Percentiles rank a stretch among this genome's conserved stretches.
phyloP scores from a whole-genome alignment of 2,329 filamentous ascomycete genomes.

The Paraphoma chrysanthemicola region DNA sequence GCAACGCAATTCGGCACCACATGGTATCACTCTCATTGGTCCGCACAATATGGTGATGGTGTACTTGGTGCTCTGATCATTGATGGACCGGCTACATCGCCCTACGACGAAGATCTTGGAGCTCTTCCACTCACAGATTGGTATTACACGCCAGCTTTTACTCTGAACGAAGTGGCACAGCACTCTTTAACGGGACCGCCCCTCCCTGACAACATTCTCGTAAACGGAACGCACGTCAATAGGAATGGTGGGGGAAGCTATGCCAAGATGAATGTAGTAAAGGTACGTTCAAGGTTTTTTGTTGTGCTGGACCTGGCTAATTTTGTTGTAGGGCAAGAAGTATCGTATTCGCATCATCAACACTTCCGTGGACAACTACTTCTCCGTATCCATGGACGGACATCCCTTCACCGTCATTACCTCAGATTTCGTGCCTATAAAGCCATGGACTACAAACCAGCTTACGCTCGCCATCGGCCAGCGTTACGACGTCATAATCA shows the following conservation, averaged over 20 bases:
- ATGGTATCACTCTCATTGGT: slow-evolving; percentile 55
- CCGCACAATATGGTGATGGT: slow-evolving; percentile 53
- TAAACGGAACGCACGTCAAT: slow-evolving; percentile 64
- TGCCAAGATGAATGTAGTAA: slow-evolving; percentile 45
- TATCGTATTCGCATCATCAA: slow-evolving; percentile 69
- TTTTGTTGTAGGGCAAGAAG: slow-evolving; percentile 50
- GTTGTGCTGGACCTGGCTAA: slow-evolving; percentile 4
- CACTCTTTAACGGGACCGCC: slow-evolving; percentile 45
- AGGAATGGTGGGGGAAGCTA: slow-evolving; percentile 48
- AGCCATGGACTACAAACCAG: slow-evolving; percentile 45
- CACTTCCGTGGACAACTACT: slow-evolving; percentile 45
- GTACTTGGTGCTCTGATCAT: slow-evolving; percentile 50
- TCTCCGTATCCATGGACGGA: slow-evolving; percentile 46
- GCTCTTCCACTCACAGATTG: slow-evolving; percentile 68
- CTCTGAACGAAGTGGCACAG: slow-evolving; percentile 37
- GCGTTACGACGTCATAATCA: slow-evolving; percentile 57
- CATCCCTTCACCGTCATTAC: slow-evolving; percentile 53
- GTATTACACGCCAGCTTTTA: slow-evolving; percentile 56
- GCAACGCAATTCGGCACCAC: slow-evolving; percentile 57
- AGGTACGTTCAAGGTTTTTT: slow-evolving; percentile 17
- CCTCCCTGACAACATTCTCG: slow-evolving; percentile 54
- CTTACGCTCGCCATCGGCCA: slow-evolving; percentile 48
- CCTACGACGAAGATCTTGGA: slow-evolving; percentile 68
- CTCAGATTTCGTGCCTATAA: slow-evolving; percentile 53
- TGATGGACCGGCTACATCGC: slow-evolving; percentile 51